phyloP scores from a whole-genome alignment of 2,329 filamentous ascomycete species.

The Neurospora sp. region DNA sequence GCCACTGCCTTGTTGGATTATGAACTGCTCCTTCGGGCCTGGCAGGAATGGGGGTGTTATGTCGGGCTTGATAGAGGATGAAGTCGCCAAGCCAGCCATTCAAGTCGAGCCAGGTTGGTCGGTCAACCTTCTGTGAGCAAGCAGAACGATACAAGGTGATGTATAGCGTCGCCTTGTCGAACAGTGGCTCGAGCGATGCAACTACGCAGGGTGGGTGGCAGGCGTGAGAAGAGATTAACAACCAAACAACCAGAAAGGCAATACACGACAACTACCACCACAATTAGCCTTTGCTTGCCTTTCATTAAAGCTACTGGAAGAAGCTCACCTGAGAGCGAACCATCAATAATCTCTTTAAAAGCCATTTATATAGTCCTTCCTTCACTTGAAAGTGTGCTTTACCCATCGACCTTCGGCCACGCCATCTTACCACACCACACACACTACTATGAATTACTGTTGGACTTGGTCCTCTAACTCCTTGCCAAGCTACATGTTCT shows the following conservation, averaged over 20 bases:
- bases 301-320: not conserved
- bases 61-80: not conserved
- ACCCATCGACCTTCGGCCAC: not conserved
- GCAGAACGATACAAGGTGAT: not conserved
- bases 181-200: not conserved
- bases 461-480: not conserved
- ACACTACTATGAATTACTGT: not conserved
- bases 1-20: not conserved
- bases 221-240: not conserved
- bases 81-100: not conserved
- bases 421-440: not conserved
- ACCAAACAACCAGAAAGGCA: not conserved
- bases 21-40: not conserved
- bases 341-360: not conserved
- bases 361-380: not conserved
- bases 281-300: not conserved
- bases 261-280: not conserved
- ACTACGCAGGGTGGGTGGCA: not conserved
- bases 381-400: not conserved
- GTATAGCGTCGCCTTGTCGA: not conserved
- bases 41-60: not conserved
- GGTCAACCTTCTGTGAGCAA: not conserved
- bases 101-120: not conserved
- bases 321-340: not conserved
- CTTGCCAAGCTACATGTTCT: not conserved